Evolutionary conservation across 2,329 filamentous ascomycete genomes (phyloP), one percentile per base, ranked within the genome.

Genomic region (Coleophoma cylindrospora): DNA sequence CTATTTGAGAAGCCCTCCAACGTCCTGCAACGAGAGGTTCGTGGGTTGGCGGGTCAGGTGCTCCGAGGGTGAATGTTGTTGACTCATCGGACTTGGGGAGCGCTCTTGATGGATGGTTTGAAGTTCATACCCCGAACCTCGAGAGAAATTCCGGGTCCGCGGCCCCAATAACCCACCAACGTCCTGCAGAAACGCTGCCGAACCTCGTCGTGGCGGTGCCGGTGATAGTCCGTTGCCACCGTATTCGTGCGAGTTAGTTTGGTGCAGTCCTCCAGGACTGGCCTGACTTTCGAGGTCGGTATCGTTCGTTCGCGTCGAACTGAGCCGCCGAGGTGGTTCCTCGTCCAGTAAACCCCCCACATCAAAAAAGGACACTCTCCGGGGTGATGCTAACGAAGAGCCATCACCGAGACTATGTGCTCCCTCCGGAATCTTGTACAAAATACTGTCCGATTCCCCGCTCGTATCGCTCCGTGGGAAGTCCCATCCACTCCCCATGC

Each of bases 351-450:
- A 70, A 0, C 88, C 89, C 19, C 90, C 90, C 1, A 91, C 85
- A 57, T 96, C 91, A 60, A 92, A 91, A 66, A 96, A 92, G 0
- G 88, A 89, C 4, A 94, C 81, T 43, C 77, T 75, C 4, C 79
- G 74, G 4, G 80, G 76, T 1, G 74, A 74, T n/a, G 64, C 58
- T 10, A 69, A 64, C 3, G 69, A 70, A 48, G 71, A 57, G 2
- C 52, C 36, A 41, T 60, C 59, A 11, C 51, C 52, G 12, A 60
- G 51, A 34, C 54, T 52, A 17, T 61, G 58, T n/a, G 50, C 38
- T 11, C 50, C 17, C 10, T 59, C 52, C 3, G 48, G 43, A 32
- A 54, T 40, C 48, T 57, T 69, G 52, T 65, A 66, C 43, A 71
- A 63, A 47, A 63, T 60, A 1, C 73, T 70, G 44, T 74, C 70